phyloP scores from a whole-genome alignment of 2,329 filamentous ascomycete genomes.

The Alternaria ethzedia region DNA sequence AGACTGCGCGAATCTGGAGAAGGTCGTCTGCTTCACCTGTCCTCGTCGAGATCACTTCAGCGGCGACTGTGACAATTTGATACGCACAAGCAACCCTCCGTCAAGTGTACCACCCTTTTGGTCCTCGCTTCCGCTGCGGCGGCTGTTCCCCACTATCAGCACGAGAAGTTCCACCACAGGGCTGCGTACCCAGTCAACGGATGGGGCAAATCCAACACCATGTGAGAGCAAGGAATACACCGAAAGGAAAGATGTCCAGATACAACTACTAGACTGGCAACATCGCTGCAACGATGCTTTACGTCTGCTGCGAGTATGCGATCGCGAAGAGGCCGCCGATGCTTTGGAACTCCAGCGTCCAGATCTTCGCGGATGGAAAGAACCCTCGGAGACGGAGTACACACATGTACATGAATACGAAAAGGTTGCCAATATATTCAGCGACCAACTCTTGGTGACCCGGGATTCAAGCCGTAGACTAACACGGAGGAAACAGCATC shows the following conservation, averaged over 20 bases:
- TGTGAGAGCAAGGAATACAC: neutral
- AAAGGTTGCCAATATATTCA: neutral
- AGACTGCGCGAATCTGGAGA: neutral
- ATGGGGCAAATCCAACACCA: too few species aligned
- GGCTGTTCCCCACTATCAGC: too few species aligned
- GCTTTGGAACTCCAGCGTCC: neutral
- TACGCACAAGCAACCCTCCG: neutral
- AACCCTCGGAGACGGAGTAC: neutral
- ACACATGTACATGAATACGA: neutral
- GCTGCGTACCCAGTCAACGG: too few species aligned
- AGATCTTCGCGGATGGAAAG: neutral
- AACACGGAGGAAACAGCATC: neutral
- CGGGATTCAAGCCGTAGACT: neutral
- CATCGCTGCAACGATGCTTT: neutral
- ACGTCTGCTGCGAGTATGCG: neutral
- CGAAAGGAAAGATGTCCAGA: neutral
- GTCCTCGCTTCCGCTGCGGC: too few species aligned
- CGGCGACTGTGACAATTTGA: neutral
- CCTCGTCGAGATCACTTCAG: neutral
- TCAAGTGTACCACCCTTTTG: too few species aligned
- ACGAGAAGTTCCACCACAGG: too few species aligned
- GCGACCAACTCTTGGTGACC: neutral
- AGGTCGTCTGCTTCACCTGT: neutral
- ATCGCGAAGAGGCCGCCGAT: neutral
- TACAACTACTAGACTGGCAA: neutral